Evolutionary conservation across 2,329 filamentous ascomycete genomes (phyloP), one percentile per base, ranked within the genome.

Genomic region (Stachybotrys chlorohalonatus): DNA sequence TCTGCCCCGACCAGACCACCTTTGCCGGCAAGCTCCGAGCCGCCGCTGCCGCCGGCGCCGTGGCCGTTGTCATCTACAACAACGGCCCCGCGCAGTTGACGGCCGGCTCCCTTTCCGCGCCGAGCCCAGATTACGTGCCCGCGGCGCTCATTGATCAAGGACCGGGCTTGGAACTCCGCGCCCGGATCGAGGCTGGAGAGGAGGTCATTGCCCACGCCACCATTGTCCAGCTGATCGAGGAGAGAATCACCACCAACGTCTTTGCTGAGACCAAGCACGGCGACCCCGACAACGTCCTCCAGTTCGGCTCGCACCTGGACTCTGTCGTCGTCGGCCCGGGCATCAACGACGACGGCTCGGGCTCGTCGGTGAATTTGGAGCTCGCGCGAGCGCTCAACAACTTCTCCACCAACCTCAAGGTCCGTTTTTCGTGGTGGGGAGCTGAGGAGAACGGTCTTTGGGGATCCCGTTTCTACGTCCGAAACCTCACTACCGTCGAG

Each of bases 311-410:
- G 0, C 74, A 76, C 56, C 67, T 74, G 1, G 74, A 76, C 62
- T 70, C 68, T 0, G 74, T 75, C 2, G 68, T 72, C 32, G 71
- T 69, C 9, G 75, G 74, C 0, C 70, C 74, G 0, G 75, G 74
- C 2, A 72, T 77, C 56, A 77, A 77, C 51, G 75, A 77, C 49
- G 73, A 77, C 52, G 75, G 75, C 6, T 75, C 70, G 0, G 75
- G 74, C 11, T 68, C 68, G 0, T 66, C 72, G 0, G 67, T 72
- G 0, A 63, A 75, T 30, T 63, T 77, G 1, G 72, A 76, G 53
- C 62, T 75, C 7, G 72, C 72, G 53, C 69, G 68, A 6, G 70
- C 63, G 15, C 66, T 74, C 16, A 56, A 65, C 16, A 66, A 75
- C 52, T 70, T 64, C 52, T 63, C 62, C 6, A 66, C 64, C n/a